Base-by-base conservation (phyloP, 2,329 filamentous ascomycete species). In the Ophiosphaerella korrae region DNA sequence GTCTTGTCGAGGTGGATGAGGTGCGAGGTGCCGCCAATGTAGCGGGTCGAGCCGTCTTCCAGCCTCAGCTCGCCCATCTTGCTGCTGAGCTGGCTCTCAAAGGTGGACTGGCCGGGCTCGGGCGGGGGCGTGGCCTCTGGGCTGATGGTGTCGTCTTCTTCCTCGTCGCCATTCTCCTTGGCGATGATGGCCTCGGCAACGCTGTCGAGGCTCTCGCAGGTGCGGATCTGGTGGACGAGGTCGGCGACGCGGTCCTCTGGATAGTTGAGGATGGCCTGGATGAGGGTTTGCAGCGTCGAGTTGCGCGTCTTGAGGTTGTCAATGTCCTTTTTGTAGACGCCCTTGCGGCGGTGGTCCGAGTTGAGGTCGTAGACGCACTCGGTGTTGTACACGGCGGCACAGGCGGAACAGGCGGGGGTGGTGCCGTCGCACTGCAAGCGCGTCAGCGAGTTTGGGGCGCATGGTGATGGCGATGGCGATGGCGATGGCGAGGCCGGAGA, bases 311-410 rank as follows among this genome's bases (percentile, higher is more conserved):
- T 95, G 72, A 93, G 82, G 68, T 85, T 90, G 73, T 96, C 92
- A 21, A 89, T 85, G 73, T 96, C 94, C 75, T 96, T 92, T 68
- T 93, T 92, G 74, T 97, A 97, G 42, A 97, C 94, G 53, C 94
- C 94, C 73, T 97, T 97, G 43, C 94, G 88, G 42, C 94, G 88
- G 73, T 97, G 92, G 73, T 99, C 94, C 51, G 92, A 96, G 70
- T 92, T 95, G 3, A 92, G 93, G 70, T 97, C 93, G 79, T 97
- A 97, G 59, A 97, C 82, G 73, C 94, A 97, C 76, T 89, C 86
- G 42, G 90, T 94, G 54, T 86, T 84, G 71, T 99, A 97, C 47
- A 97, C 93, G 62, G 92, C 96, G 55, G 90, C 86, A 75, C 94
- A 99, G n/a, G 94, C 93, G 7, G 93, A 93, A 71, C 94, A 97